phyloP scores from a whole-genome alignment of 2,329 filamentous ascomycete genomes.

The Aspergillus costaricaensis region DNA sequence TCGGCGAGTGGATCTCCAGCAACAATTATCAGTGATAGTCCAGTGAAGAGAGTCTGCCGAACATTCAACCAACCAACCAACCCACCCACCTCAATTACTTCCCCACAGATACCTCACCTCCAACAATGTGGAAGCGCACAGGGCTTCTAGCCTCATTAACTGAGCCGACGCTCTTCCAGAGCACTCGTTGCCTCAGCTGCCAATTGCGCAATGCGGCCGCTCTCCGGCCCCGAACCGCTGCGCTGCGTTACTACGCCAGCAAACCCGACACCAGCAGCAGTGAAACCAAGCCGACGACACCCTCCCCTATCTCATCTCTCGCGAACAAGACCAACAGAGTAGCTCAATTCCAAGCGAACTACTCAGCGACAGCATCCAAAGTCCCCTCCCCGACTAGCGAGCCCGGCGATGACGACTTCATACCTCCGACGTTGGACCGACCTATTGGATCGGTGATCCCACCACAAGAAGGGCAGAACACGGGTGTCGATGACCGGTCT shows the following conservation, averaged over 20 bases:
- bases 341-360: slow-evolving; percentile 34
- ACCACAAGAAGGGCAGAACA: slow-evolving; percentile 78
- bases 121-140: slow-evolving; percentile 36
- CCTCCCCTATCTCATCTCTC: slow-evolving; percentile 6
- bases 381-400: slow-evolving; percentile 15
- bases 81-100: neutral
- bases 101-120: neutral
- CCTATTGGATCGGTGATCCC: slow-evolving; percentile 81
- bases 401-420: slow-evolving; percentile 47
- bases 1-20: slow-evolving; percentile 1
- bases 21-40: neutral
- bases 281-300: slow-evolving; percentile 15
- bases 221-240: slow-evolving; percentile 18
- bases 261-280: slow-evolving; percentile 12
- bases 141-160: slow-evolving; percentile 20
- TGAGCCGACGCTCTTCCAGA: slow-evolving; percentile 29
- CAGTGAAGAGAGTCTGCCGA: neutral
- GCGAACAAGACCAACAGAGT: slow-evolving; percentile 11
- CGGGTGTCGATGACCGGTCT: slow-evolving; percentile 69
- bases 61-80: neutral
- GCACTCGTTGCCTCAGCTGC: slow-evolving; percentile 37
- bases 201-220: slow-evolving; percentile 34
- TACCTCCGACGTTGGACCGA: slow-evolving; percentile 59
- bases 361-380: slow-evolving; percentile 21
- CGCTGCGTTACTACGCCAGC: slow-evolving; percentile 34